Evolutionary conservation across 805 yeast species (phyloP), one percentile per base, ranked within the genome.

Genomic region (Lachancea dasiensis): DNA sequence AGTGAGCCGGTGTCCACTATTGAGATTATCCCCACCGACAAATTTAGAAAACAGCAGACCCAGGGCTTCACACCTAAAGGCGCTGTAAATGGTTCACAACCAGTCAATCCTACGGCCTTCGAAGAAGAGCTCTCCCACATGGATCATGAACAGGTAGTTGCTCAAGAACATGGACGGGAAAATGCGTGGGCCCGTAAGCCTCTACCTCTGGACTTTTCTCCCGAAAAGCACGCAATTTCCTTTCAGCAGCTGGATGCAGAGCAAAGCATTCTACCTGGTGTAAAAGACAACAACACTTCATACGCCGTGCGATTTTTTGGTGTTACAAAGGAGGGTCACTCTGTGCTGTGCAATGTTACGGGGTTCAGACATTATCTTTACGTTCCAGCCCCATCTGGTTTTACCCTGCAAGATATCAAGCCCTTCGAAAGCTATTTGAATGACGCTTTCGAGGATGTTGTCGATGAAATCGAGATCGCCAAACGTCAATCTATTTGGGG

Each of bases 241-340:
- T 89, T 89, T 58, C 97, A 92, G 60, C 98, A 92, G 54, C 67
- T 92, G 50, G 98, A 92, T 59, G 95, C 95, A 1, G 97, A 92
- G 52, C 98, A 92, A 52, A 73, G 84, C 3, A 56, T 63, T 20
- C 56, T 73, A 6, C 73, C 75, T 25, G 79, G 76, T 11, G 38
- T 49, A 4, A 39, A 34, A 10, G 64, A 56, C 40, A 51, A 49
- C 23, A 52, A 54, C 27, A 59, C 64, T 4, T 67, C 72, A 18
- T 73, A 82, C 0, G 70, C 76, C 1, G 84, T 89, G 0, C 73
- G 96, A 39, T 81, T 94, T 54, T 92, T 89, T 60, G 99, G 99
- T 40, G 87, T 94, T 27, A 87, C 97, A 1, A 75, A 70, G 41
- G 80, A 76, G 39, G 99, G 99, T 3, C 67, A 86, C 54, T 84